Evolutionary conservation across 2,329 filamentous ascomycete genomes (phyloP).

Genomic region (Macrophomina tecta): DNA sequence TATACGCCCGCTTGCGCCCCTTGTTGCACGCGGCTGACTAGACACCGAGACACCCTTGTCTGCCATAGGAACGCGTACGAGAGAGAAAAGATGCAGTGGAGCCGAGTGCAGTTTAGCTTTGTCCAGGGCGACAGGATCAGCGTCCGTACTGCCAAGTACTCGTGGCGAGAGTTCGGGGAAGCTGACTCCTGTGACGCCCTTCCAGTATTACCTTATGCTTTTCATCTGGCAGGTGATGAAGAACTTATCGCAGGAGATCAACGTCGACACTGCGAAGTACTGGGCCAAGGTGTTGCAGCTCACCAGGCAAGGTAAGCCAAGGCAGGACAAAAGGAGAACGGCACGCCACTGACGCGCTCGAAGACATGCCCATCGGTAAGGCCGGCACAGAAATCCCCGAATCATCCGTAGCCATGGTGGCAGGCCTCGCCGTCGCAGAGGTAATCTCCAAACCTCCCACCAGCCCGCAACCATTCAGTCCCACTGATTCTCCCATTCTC

Average conservation of each 20-base stretch:
- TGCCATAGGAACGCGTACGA: background rate
- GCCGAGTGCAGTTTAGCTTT: conserved; percentile 9
- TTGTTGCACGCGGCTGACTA: background rate
- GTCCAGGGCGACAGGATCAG: background rate
- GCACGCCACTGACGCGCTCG: background rate
- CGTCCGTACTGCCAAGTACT: background rate
- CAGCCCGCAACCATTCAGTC: background rate
- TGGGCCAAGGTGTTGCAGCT: background rate
- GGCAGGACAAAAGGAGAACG: too few relatives aligned
- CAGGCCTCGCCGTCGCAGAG: background rate
- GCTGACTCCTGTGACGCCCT: background rate
- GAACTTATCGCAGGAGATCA: background rate
- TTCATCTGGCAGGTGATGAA: conserved; percentile 12
- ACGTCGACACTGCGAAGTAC: background rate
- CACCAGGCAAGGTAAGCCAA: background rate
- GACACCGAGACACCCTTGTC: background rate
- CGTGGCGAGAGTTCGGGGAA: too few relatives aligned
- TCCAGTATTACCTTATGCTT: background rate
- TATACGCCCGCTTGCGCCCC: background rate
- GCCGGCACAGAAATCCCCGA: background rate
- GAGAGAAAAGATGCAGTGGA: conserved; percentile 6
- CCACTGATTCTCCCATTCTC: background rate
- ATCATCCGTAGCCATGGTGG: conserved; percentile 8
- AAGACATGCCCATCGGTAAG: conserved; percentile 9
- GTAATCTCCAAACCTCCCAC: background rate